Evolutionary conservation across 306 rosid species (phyloP).

Genomic region (Trifolium repens): DNA sequence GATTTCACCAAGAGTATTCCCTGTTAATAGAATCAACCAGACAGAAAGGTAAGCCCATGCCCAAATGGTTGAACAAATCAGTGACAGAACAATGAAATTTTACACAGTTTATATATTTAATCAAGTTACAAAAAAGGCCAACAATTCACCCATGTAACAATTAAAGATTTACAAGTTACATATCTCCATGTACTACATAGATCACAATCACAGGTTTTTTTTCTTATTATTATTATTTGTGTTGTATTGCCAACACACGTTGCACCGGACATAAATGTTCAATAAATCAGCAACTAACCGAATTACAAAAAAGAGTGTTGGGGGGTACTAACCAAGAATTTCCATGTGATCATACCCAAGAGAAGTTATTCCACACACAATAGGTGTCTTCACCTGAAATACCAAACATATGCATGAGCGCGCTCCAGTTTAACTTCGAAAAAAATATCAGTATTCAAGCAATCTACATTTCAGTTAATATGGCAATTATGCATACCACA

Average conservation of each 20-base stretch:
- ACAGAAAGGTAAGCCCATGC: constrained; percentile 38
- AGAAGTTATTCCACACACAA: constrained; percentile 88
- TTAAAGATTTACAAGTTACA: constrained; percentile 26
- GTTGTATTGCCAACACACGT: constrained; percentile 23
- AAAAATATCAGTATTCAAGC: constrained; percentile 33
- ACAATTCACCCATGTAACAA: constrained; percentile 26
- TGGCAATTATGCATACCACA: constrained; percentile 64
- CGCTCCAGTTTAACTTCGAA: constrained; percentile 24
- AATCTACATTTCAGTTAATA: constrained; percentile 27
- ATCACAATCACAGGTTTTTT: constrained; percentile 5
- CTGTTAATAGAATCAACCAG: constrained; percentile 51
- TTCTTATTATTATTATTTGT: not conserved
- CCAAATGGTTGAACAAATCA: constrained; percentile 34
- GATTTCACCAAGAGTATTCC: constrained; percentile 83
- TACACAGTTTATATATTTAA: constrained; percentile 17
- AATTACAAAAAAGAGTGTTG: constrained; percentile 27
- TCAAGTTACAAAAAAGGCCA: constrained; percentile 9
- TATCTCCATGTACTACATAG: constrained; percentile 3
- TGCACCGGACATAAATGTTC: constrained; percentile 16
- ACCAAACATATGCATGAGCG: constrained; percentile 29
- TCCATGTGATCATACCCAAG: constrained; percentile 99
- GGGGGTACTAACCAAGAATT: constrained; percentile 80
- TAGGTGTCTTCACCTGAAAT: constrained; percentile 67
- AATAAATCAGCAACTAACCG: constrained; percentile 29
- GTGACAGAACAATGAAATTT: constrained; percentile 1